Conservation (phyloP, 2,329 filamentous ascomycete genomes). For the Exserohilum rostratum region DNA sequence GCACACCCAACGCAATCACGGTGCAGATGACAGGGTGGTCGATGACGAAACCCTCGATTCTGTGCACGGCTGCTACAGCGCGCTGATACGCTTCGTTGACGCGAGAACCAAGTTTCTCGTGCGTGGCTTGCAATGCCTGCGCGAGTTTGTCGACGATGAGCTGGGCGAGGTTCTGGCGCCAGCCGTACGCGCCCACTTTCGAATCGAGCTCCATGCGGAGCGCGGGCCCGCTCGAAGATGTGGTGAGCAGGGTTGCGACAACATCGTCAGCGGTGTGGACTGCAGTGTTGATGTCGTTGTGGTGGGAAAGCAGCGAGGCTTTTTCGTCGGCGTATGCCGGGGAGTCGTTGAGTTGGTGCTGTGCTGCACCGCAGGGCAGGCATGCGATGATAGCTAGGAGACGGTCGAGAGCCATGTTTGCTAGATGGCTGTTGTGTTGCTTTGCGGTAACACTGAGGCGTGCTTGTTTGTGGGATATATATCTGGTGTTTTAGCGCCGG, state of each 20-base stretch:
- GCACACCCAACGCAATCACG: constrained; percentile 39
- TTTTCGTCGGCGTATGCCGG: constrained; percentile 21
- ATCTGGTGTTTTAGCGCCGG: not conserved
- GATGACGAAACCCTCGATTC: constrained; percentile 35
- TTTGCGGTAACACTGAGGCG: not conserved
- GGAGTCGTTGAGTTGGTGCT: not conserved
- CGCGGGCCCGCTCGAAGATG: constrained; percentile 20
- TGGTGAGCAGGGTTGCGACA: constrained; percentile 22
- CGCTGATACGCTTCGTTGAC: constrained; percentile 33
- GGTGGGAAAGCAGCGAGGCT: constrained; percentile 2
- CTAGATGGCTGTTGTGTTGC: not conserved
- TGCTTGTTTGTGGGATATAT: not conserved
- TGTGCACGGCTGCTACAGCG: constrained; percentile 27
- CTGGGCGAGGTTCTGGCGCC: constrained; percentile 41
- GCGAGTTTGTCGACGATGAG: constrained; percentile 35
- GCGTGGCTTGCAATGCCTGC: constrained; percentile 25
- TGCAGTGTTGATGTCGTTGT: constrained; percentile 9
- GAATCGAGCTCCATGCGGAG: constrained; percentile 33
- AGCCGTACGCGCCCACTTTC: constrained; percentile 33
- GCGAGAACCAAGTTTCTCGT: constrained; percentile 30
- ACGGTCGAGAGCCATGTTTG: constrained; percentile 12
- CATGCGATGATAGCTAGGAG: constrained; percentile 22
- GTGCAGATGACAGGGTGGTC: constrained; percentile 39
- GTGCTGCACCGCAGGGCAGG: constrained; percentile 11
- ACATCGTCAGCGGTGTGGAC: constrained; percentile 26